Conservation (phyloP, 2,329 filamentous ascomycete species). For the Pseudogymnoascus verrucosus region DNA sequence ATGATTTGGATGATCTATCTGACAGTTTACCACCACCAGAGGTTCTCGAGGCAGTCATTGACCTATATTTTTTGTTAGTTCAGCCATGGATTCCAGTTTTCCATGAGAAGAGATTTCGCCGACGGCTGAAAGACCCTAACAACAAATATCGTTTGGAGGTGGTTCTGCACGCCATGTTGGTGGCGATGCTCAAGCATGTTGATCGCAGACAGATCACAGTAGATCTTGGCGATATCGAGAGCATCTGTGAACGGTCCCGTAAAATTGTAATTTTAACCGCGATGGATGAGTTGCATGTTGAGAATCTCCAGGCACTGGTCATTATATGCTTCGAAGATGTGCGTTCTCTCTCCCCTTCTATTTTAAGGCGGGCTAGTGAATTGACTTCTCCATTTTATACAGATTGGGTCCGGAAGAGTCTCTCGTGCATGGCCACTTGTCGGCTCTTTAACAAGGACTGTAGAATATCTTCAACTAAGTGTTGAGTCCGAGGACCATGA, state of each 20-base stretch:
- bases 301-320: constrained; percentile 9
- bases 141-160: constrained; percentile 15
- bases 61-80: constrained; percentile 14
- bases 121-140: constrained; percentile 1
- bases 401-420: constrained; percentile 18
- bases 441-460: constrained; percentile 21
- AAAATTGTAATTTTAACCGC: constrained; percentile 11
- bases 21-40: constrained; percentile 8
- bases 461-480: constrained; percentile 21
- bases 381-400: constrained; percentile 11
- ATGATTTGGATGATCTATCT: constrained; percentile 13
- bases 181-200: not conserved
- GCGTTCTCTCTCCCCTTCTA: constrained; percentile 6
- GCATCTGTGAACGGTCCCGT: constrained; percentile 6
- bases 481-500: constrained; percentile 15
- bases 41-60: constrained; percentile 13
- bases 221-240: not conserved
- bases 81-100: constrained; percentile 21
- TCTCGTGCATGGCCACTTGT: constrained; percentile 21
- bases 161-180: constrained; percentile 21
- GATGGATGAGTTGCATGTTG: constrained; percentile 11
- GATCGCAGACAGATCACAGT: not conserved
- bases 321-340: constrained; percentile 31
- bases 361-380: not conserved
- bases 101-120: constrained; percentile 13